Base-by-base conservation (phyloP, 108 stramenopile genomes). In the Conticribra guillardii region DNA sequence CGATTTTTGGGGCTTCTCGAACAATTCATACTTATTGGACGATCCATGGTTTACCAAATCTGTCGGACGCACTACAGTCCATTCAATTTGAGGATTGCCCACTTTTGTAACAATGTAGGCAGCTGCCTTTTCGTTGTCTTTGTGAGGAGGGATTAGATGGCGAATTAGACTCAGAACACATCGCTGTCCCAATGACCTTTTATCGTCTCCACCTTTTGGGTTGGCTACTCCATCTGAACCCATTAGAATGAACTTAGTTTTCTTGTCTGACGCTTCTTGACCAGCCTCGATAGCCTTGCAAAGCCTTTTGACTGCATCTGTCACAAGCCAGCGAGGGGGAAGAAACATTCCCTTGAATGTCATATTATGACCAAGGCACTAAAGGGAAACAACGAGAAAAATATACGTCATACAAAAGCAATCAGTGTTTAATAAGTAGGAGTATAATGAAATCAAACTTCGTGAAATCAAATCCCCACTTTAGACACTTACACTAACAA, bases 111-210 rank as follows among this genome's bases (percentile, higher is more conserved):
- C 58, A 51, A 89, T 31, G 37, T 81, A 74, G 14, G 30, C 54
- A 9, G 82, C 89, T 16, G 86, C 82, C 11, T 11, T 31, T 73
- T 89, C 89, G 56, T 89, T 89, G 51, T 89, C 89, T 14, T 53
- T 58, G 52, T 83, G 80, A 18, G 89, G 89, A 14, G 86, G 82
- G n/a, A 87, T 24, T 4, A 89, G 44, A 28, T 69, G 46, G n/a
- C 85, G 73, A 8, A 87, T 21, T 4, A 85, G 4, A 14, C 50
- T 54, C 5, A 83, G 5, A 4, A 81, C 59, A 16, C 26, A 28
- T 18, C 87, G 68, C 21, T 88, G 81, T 24, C 23, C 32, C 14
- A 57, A 44, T 17, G 73, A 47, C 3, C 85, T 72, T 17, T 50
- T 46, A 44, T 88, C 83, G 26, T 82, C 67, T 28, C 28, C 59